Conservation (phyloP, 179 eudicot species). For the Monotropa hypopitys region DNA sequence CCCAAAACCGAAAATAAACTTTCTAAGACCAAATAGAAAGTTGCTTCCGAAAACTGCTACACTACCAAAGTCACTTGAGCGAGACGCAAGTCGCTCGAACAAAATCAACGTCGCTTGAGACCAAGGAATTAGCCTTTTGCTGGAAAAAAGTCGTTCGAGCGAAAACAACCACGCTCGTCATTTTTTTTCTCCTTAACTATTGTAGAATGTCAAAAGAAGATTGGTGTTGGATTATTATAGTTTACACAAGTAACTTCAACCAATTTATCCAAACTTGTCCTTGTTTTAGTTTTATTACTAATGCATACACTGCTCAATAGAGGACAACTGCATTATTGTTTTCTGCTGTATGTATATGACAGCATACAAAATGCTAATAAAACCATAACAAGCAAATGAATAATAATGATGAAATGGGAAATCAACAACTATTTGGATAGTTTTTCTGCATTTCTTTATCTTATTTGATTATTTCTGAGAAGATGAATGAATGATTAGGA, state of each 20-base stretch:
- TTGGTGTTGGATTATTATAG: not conserved
- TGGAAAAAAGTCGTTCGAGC: no score
- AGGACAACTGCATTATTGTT: conserved; percentile 39
- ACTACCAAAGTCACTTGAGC: no score
- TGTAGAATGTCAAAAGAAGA: not conserved
- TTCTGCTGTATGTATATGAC: conserved; percentile 25
- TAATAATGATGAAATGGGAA: not conserved
- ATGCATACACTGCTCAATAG: conserved; percentile 11
- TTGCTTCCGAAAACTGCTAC: no score
- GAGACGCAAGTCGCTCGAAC: no score
- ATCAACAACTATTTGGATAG: conserved; percentile 10
- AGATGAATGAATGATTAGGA: conserved; percentile 14
- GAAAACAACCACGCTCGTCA: no score
- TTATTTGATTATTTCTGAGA: conserved; percentile 26
- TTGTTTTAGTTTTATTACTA: conserved; percentile 18
- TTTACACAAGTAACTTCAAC: not conserved
- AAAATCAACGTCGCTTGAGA: no score
- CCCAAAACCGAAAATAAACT: no score
- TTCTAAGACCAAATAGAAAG: no score
- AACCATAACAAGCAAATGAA: not conserved
- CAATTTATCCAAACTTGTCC: conserved; percentile 28
- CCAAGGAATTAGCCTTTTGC: no score
- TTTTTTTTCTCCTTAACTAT: not conserved
- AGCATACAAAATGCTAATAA: not conserved
- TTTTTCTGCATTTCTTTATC: conserved; percentile 1